phyloP scores from a whole-genome alignment of 2,329 filamentous ascomycete species.

The Cryphonectria parasitica region DNA sequence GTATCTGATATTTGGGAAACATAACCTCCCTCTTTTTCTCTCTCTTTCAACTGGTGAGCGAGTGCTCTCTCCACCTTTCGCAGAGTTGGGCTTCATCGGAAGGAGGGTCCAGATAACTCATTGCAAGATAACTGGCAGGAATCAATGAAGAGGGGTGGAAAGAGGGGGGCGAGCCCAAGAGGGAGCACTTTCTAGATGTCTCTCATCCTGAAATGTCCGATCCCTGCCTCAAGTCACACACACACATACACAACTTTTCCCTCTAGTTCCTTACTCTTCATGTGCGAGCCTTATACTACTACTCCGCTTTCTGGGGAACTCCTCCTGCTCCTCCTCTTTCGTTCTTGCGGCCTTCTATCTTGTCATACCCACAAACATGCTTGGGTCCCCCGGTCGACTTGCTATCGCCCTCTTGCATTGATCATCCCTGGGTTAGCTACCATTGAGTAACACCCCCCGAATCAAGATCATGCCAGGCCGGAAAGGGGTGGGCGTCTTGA shows the following conservation, averaged over 20 bases:
- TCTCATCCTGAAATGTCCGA: conserved; percentile 10
- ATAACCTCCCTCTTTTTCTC: neutral
- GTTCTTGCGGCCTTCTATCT: conserved; percentile 10
- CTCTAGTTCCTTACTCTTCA: neutral
- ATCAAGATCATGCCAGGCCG: conserved; percentile 9
- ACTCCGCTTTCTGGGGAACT: conserved; percentile 6
- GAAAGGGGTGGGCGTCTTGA: conserved; percentile 18
- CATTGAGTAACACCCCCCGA: conserved; percentile 17
- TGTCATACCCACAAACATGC: conserved; percentile 17
- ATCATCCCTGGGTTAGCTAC: conserved; percentile 14
- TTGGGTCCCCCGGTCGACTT: conserved; percentile 9
- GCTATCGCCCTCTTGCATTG: conserved; percentile 11
- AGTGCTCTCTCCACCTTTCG: conserved; percentile 10
- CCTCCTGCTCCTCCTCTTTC: neutral
- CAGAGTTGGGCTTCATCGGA: conserved; percentile 16
- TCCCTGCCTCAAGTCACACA: neutral
- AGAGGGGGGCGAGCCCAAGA: neutral
- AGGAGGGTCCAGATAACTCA: conserved; percentile 24
- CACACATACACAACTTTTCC: neutral
- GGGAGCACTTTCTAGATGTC: neutral
- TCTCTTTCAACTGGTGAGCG: neutral
- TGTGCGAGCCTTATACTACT: neutral
- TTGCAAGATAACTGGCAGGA: conserved; percentile 29
- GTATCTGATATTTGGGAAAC: neutral
- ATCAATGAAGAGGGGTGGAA: neutral